A percentile compares a stretch with the other conserved stretches of the same genome.
phyloP scores from a whole-genome alignment of 108 stramenopile species.

The Epipyxis sp. region DNA sequence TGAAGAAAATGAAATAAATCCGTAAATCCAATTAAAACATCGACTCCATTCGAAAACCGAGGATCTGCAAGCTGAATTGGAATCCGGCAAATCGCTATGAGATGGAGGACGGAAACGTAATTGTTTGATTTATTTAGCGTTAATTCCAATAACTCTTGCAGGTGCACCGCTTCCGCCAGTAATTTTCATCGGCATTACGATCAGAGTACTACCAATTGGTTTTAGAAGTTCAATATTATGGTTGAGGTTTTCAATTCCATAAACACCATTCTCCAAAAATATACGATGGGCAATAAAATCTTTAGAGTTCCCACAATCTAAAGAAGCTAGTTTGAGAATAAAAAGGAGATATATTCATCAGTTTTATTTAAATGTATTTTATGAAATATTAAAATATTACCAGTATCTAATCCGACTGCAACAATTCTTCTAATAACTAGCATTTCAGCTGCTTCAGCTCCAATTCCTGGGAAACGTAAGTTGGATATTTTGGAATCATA shows the following conservation, averaged over 20 bases:
- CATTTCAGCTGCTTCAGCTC: not conserved
- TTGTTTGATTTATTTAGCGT: too few species aligned
- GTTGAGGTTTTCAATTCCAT: conserved; percentile 22
- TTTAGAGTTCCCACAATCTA: not conserved
- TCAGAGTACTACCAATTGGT: not conserved
- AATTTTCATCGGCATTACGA: not conserved
- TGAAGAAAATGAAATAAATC: too few species aligned
- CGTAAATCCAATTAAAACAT: too few species aligned
- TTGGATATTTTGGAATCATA: not conserved
- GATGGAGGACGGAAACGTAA: too few species aligned
- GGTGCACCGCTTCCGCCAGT: conserved; percentile 13
- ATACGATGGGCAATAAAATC: not conserved
- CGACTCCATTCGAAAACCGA: too few species aligned
- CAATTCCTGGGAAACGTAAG: conserved; percentile 6
- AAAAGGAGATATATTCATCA: too few species aligned
- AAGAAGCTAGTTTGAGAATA: not conserved
- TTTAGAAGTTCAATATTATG: not conserved
- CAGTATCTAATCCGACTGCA: conserved; percentile 15
- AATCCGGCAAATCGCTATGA: too few species aligned
- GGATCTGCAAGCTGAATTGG: too few species aligned
- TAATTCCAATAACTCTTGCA: not conserved
- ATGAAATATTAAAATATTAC: not conserved
- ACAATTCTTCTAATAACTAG: not conserved
- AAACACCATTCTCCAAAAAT: not conserved
- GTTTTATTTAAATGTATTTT: too few species aligned